These are phyloP conservation scores for Sporopachydermia lactativora DNA, from an alignment of 805 yeast genomes.

Conservation along the genomic window DNA sequence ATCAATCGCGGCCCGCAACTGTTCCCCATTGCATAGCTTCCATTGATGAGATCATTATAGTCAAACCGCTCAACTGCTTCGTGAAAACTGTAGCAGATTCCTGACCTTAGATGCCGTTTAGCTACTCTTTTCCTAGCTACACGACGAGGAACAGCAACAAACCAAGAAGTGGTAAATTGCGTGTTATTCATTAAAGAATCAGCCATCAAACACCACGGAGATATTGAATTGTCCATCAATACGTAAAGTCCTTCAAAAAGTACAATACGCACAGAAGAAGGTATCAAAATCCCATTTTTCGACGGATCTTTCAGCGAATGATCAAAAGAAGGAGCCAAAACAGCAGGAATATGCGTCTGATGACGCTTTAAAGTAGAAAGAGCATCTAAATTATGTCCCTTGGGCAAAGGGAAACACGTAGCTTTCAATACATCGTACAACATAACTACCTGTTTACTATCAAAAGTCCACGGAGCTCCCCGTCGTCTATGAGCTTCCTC, in stretches of 20 bases:
- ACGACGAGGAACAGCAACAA: slow-evolving; percentile 31
- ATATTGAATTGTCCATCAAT: slow-evolving; percentile 27
- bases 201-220: neutral
- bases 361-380: slow-evolving; percentile 9
- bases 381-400: slow-evolving; percentile 4
- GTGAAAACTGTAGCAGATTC: slow-evolving; percentile 19
- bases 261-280: slow-evolving; percentile 34
- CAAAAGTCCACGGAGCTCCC: slow-evolving; percentile 84
- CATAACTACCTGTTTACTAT: slow-evolving; percentile 32
- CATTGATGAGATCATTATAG: slow-evolving; percentile 50
- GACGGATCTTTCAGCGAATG: slow-evolving; percentile 62
- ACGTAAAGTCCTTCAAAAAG: slow-evolving; percentile 71
- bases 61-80: slow-evolving; percentile 25
- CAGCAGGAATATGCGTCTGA: slow-evolving; percentile 17
- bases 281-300: slow-evolving; percentile 33
- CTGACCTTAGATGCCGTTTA: slow-evolving; percentile 38
- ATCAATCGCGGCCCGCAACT: slow-evolving; percentile 15
- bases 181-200: slow-evolving; percentile 9
- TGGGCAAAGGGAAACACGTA: slow-evolving; percentile 11
- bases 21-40: slow-evolving; percentile 21
- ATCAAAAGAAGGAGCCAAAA: slow-evolving; percentile 57
- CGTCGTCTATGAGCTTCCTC: slow-evolving; percentile 45
- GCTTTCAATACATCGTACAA: slow-evolving; percentile 19
- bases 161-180: slow-evolving; percentile 26
- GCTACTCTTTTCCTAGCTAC: slow-evolving; percentile 46